Conservation (phyloP, 768 basidiomycete species). For the Sporobolomyces pararoseus region DNA sequence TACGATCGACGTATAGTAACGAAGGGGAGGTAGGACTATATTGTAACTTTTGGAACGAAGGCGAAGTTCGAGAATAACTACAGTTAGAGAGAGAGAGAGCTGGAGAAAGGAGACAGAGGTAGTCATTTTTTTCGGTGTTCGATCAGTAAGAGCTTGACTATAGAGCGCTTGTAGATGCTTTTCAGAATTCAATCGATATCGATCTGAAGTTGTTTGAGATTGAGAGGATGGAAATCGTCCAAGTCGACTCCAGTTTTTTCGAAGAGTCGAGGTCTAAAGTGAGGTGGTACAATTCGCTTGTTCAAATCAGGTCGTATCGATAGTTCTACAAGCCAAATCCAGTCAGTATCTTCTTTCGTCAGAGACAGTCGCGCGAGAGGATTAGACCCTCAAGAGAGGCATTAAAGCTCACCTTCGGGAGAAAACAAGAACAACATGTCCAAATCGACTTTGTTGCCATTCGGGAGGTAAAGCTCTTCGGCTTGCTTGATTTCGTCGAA, state of each 20-base stretch:
- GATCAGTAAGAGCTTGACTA: no score
- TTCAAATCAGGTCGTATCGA: conserved; percentile 93
- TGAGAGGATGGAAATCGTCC: conserved; percentile 70
- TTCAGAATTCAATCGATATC: conserved; percentile 12
- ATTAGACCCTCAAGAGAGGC: not conserved
- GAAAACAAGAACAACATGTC: conserved; percentile 79
- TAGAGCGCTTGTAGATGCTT: no score
- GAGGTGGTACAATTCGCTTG: conserved; percentile 77
- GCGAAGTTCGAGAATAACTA: no score
- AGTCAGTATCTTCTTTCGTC: no score
- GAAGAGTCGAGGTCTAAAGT: conserved; percentile 75
- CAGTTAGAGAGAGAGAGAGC: no score
- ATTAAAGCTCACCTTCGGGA: conserved; percentile 68
- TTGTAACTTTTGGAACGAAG: no score
- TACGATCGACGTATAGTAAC: no score
- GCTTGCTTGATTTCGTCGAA: conserved; percentile 66
- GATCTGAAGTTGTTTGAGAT: conserved; percentile 3
- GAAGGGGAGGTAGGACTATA: no score
- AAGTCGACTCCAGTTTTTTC: conserved; percentile 76
- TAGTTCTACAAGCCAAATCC: conserved; percentile 77
- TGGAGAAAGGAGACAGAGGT: no score
- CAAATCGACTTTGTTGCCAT: conserved; percentile 81
- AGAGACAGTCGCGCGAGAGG: not conserved
- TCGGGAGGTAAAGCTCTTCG: conserved; percentile 61
- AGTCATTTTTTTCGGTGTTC: no score